Evolutionary conservation across 495 filamentous ascomycete genomes (phyloP).

Genomic region (Trichoderma reesei): DNA sequence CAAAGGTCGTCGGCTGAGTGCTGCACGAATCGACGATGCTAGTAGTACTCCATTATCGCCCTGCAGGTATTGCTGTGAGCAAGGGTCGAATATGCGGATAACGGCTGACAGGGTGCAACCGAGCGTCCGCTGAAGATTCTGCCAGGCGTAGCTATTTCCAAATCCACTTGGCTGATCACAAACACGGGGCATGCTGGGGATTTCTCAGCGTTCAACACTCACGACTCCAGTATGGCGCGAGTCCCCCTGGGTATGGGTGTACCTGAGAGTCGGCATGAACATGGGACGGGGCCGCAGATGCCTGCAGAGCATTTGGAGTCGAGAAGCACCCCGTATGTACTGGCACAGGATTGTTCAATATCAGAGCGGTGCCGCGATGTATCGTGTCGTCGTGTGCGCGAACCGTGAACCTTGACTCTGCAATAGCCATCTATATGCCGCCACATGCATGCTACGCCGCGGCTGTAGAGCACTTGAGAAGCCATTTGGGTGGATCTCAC

Average conservation of each 20-base stretch:
- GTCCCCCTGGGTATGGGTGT: not conserved
- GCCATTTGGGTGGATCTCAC: not conserved
- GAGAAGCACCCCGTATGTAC: too few species aligned
- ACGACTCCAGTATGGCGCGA: not conserved
- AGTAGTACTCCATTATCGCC: not conserved
- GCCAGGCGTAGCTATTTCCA: conserved; percentile 8
- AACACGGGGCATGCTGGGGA: not conserved
- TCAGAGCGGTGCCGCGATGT: not conserved
- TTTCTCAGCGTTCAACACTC: too few species aligned
- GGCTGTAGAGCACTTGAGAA: not conserved
- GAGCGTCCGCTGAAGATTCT: conserved; percentile 2
- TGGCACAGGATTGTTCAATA: too few species aligned
- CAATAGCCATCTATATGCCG: too few species aligned
- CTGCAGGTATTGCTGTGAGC: not conserved
- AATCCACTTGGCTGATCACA: not conserved
- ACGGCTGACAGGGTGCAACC: not conserved
- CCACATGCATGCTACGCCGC: too few species aligned
- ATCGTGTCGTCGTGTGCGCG: not conserved
- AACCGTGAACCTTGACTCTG: not conserved
- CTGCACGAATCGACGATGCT: not conserved
- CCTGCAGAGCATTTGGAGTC: not conserved
- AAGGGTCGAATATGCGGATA: not conserved
- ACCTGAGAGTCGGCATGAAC: not conserved
- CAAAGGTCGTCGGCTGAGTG: not conserved
- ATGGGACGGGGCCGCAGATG: not conserved